A percentile compares a stretch with the other conserved stretches of the same genome.
phyloP scores from a whole-genome alignment of 2,329 filamentous ascomycete genomes.

The Phoma sp. region DNA sequence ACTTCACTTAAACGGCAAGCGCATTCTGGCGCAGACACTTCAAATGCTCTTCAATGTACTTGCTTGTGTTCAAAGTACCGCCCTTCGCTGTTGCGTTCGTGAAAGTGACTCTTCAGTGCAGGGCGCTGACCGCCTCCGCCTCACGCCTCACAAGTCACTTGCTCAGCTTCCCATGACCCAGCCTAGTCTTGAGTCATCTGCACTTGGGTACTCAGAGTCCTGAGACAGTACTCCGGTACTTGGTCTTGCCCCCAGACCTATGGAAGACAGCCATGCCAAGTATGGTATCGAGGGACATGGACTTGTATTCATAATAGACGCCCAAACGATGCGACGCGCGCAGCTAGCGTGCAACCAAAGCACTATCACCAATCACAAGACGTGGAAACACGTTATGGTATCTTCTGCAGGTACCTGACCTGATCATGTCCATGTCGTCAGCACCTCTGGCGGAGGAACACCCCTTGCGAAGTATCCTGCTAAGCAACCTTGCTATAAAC shows the following conservation, averaged over 20 bases:
- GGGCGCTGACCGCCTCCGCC: slow-evolving; percentile 38
- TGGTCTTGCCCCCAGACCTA: background rate
- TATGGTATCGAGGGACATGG: background rate
- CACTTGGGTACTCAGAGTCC: background rate
- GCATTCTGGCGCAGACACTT: slow-evolving; percentile 21
- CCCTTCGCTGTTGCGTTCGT: slow-evolving; percentile 22
- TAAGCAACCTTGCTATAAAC: no score
- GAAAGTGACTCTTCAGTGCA: slow-evolving; percentile 35
- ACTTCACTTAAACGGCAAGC: slow-evolving; percentile 23
- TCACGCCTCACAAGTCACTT: slow-evolving; percentile 36
- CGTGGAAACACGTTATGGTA: background rate
- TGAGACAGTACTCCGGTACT: background rate
- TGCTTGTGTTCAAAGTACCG: slow-evolving; percentile 25
- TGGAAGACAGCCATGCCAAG: background rate
- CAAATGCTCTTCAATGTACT: slow-evolving; percentile 6
- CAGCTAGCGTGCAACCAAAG: background rate
- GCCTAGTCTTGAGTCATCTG: slow-evolving; percentile 28
- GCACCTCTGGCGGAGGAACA: no score
- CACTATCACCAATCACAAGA: background rate
- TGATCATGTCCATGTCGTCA: no score
- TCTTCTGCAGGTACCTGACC: background rate
- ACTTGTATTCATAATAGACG: background rate
- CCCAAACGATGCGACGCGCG: background rate
- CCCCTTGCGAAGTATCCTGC: no score
- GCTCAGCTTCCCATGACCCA: slow-evolving; percentile 38